phyloP scores from a whole-genome alignment of 441 rosid genomes.

The Erodium moschatum region DNA sequence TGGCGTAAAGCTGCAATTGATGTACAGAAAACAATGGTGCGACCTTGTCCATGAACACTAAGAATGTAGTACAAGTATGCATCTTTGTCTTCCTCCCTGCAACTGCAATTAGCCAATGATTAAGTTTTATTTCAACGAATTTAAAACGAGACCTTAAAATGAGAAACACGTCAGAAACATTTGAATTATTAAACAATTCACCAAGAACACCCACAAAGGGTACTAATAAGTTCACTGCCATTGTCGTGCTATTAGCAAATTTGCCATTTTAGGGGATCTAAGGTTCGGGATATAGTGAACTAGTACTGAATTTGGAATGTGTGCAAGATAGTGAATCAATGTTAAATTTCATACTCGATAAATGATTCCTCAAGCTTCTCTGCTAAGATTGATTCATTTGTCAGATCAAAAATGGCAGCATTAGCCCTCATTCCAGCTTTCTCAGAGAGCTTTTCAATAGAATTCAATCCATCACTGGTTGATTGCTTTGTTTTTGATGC shows the following conservation, averaged over 20 bases:
- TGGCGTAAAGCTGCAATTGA: conserved; percentile 93
- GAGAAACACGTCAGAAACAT: neutral
- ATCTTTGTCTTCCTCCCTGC: conserved; percentile 86
- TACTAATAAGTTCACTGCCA: neutral
- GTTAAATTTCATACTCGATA: conserved; percentile 50
- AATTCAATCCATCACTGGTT: conserved; percentile 45
- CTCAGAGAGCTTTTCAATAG: conserved; percentile 77
- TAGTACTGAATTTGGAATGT: too few relatives aligned
- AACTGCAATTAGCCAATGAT: conserved; percentile 38
- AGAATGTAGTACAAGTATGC: conserved; percentile 73
- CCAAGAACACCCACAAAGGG: conserved; percentile 5
- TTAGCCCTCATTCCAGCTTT: conserved; percentile 81
- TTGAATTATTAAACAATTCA: neutral
- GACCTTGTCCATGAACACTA: conserved; percentile 89
- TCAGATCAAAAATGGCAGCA: conserved; percentile 83
- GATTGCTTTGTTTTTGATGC: conserved; percentile 54
- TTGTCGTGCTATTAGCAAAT: neutral
- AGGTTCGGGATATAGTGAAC: neutral
- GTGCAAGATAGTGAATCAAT: too few relatives aligned
- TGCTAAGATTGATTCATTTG: conserved; percentile 62
- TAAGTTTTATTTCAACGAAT: conserved; percentile 16
- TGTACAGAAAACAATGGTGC: conserved; percentile 89
- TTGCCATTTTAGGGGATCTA: neutral
- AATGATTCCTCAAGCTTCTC: conserved; percentile 85
- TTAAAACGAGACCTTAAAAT: neutral